phyloP scores from a whole-genome alignment of 2,329 filamentous ascomycete species.

The Cryphonectria nitschkei region DNA sequence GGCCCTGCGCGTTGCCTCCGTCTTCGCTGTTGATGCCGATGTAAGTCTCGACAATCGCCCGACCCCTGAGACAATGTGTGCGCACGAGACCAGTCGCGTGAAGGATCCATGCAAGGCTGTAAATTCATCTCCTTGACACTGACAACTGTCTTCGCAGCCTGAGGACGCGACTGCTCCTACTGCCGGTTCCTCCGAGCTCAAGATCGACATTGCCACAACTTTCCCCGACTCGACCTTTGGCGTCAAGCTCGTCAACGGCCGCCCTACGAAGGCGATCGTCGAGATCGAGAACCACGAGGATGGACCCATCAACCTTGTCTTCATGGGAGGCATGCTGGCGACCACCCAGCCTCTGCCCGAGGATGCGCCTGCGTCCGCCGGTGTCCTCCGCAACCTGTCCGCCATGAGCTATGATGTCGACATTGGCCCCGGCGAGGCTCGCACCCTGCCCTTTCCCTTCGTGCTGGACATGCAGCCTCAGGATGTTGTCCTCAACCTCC shows the following conservation, averaged over 20 bases:
- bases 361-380: conserved; percentile 50
- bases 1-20: conserved; percentile 69
- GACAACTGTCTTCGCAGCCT: conserved; percentile 24
- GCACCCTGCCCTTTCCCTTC: conserved; percentile 81
- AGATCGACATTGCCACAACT: conserved; percentile 66
- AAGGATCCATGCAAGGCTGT: conserved; percentile 23
- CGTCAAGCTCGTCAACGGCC: conserved; percentile 93
- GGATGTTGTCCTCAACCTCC: conserved; percentile 78
- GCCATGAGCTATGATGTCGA: conserved; percentile 72
- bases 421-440: conserved; percentile 75
- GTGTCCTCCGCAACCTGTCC: conserved; percentile 83
- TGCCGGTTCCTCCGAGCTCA: conserved; percentile 50
- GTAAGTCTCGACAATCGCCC: conserved; percentile 50
- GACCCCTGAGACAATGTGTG: not conserved
- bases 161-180: conserved; percentile 32
- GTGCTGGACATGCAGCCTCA: conserved; percentile 90
- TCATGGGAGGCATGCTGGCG: conserved; percentile 76
- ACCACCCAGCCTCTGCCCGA: conserved; percentile 56
- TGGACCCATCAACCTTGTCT: conserved; percentile 71
- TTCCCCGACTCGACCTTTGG: conserved; percentile 79
- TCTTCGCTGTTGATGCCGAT: conserved; percentile 60
- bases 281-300: conserved; percentile 85
- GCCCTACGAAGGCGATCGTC: conserved; percentile 79
- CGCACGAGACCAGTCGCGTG: conserved; percentile 10
- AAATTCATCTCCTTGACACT: conserved; percentile 20